These are phyloP conservation scores for Naganishia friedmannii DNA, from an alignment of 768 basidiomycete species.

Conservation along the genomic window DNA sequence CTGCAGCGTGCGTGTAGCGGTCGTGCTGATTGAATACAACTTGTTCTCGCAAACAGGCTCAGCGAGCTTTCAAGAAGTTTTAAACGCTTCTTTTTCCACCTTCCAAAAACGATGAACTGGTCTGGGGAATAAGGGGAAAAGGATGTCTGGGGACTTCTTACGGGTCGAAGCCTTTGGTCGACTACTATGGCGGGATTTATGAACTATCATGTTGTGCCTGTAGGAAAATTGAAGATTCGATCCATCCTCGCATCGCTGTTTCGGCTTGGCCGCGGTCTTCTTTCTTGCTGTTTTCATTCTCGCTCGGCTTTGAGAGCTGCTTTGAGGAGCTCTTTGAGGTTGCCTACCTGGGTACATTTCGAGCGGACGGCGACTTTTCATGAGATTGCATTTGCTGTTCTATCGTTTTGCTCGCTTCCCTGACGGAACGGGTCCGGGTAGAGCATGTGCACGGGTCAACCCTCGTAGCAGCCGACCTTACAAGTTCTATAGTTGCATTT, in stretches of 20 bases:
- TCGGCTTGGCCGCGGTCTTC: neutral
- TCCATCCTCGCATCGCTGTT: conserved; percentile 4
- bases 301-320: no score
- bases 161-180: neutral
- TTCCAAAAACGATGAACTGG: neutral
- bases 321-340: no score
- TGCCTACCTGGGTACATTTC: no score
- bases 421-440: no score
- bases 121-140: conserved; percentile 25
- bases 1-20: neutral
- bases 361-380: no score
- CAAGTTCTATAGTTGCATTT: no score
- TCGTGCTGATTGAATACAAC: conserved; percentile 59
- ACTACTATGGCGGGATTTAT: neutral
- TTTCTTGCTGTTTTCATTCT: no score
- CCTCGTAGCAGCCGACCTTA: no score
- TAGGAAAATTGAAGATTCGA: conserved; percentile 8
- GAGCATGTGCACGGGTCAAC: no score
- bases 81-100: conserved; percentile 36
- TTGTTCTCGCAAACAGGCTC: conserved; percentile 79
- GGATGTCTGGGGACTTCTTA: conserved; percentile 9
- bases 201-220: conserved; percentile 11
- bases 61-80: conserved; percentile 90
- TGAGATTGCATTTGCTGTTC: no score
- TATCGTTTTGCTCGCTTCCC: no score